A percentile compares a stretch with the other conserved stretches of the same genome.
phyloP scores from a whole-genome alignment of 176 grass and related monocot genomes.

The Eremochloa ophiuroides region DNA sequence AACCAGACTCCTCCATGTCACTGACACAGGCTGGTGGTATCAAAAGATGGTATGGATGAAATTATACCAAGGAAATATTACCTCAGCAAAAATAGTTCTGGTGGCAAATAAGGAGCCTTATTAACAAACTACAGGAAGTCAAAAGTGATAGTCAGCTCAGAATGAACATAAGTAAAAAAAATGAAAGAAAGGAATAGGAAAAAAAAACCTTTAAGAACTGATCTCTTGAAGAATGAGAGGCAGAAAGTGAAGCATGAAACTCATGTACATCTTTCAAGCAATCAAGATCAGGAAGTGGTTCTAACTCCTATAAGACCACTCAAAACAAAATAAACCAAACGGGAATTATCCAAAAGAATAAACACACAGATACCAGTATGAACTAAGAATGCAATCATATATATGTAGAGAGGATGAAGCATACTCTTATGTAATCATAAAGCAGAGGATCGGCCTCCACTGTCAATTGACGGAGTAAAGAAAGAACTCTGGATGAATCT shows the following conservation, averaged over 20 bases:
- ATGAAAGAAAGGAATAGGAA: constrained; percentile 5
- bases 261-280: constrained; percentile 79
- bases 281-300: constrained; percentile 71
- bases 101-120: constrained; percentile 77
- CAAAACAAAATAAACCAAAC: constrained; percentile 23
- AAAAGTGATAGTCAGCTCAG: constrained; percentile 34
- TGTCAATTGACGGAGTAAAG: constrained; percentile 78
- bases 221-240: constrained; percentile 61
- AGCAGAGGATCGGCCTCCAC: constrained; percentile 67
- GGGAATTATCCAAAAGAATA: constrained; percentile 10
- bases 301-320: constrained; percentile 67
- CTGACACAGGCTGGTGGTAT: background rate
- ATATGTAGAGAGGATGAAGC: constrained; percentile 25
- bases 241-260: constrained; percentile 71
- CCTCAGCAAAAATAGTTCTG: constrained; percentile 67
- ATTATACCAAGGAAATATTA: constrained; percentile 25
- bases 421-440: constrained; percentile 92
- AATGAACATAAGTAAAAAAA: constrained; percentile 6
- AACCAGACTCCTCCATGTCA: background rate
- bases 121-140: constrained; percentile 60
- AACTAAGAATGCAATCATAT: constrained; percentile 8
- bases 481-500: constrained; percentile 55
- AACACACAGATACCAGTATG: constrained; percentile 11
- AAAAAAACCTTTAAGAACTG: constrained; percentile 74
- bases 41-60: background rate